These are phyloP conservation scores for Brassica carinata DNA, from an alignment of 345 rosid species.

Conservation along the genomic window DNA sequence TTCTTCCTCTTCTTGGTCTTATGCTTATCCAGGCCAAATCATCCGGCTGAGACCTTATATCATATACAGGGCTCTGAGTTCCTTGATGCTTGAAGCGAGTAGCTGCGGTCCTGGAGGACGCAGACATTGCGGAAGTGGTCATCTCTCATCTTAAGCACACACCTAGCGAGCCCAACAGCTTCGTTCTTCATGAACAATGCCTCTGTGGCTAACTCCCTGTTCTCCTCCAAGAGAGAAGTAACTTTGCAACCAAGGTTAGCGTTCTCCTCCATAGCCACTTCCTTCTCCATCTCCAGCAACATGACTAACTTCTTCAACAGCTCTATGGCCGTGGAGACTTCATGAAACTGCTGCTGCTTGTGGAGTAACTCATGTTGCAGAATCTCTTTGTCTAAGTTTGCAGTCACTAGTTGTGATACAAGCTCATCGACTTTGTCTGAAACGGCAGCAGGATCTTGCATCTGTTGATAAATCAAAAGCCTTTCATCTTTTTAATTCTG, in stretches of 20 bases:
- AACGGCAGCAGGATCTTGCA: conserved; percentile 28
- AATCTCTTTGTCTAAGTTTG: conserved; percentile 55
- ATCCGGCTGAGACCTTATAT: conserved; percentile 32
- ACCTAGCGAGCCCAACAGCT: conserved; percentile 59
- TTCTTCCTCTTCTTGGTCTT: conserved; percentile 31
- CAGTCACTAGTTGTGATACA: conserved; percentile 51
- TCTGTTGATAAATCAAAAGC: conserved; percentile 29
- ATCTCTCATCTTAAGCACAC: conserved; percentile 64
- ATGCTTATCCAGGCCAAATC: conserved; percentile 53
- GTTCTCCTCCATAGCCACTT: conserved; percentile 56
- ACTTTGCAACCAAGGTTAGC: conserved; percentile 49
- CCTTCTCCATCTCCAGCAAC: conserved; percentile 69
- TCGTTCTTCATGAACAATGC: conserved; percentile 54
- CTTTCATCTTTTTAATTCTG: too few relatives aligned
- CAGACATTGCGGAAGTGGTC: not conserved
- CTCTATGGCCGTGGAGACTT: conserved; percentile 50
- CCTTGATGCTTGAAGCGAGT: conserved; percentile 31
- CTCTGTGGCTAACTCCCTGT: conserved; percentile 50
- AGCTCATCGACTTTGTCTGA: conserved; percentile 33
- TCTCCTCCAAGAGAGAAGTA: conserved; percentile 52
- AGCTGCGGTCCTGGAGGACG: too few relatives aligned
- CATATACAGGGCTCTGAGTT: conserved; percentile 36
- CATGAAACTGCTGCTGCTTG: conserved; percentile 41
- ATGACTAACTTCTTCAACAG: conserved; percentile 59
- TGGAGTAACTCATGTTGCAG: conserved; percentile 44